Percentiles rank a stretch among this genome's conserved stretches.
Conservation (phyloP, 768 basidiomycete species). For the Suillus americanus region DNA sequence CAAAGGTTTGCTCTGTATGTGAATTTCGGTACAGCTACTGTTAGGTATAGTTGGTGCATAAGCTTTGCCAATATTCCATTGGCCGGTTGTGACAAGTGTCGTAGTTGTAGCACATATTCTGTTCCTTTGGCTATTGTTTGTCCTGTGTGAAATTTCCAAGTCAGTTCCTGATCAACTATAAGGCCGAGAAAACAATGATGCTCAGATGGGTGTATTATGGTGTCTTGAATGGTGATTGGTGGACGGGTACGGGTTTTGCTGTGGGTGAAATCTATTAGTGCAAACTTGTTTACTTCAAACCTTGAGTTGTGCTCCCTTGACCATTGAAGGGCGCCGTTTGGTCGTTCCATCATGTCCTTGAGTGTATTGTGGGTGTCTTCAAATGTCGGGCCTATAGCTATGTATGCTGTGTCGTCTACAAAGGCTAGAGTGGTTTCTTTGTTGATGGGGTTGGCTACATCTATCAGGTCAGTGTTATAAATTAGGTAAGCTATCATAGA, state of each 20-base stretch:
- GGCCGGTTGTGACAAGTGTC: neutral
- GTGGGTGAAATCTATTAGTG: slow-evolving; percentile 3
- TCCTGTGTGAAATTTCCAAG: neutral
- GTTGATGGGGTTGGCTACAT: slow-evolving; percentile 12
- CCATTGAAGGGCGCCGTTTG: slow-evolving; percentile 5
- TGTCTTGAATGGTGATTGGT: neutral
- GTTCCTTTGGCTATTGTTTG: neutral
- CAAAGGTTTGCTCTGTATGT: too few species aligned
- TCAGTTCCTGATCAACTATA: slow-evolving; percentile 5
- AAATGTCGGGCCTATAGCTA: slow-evolving; percentile 24
- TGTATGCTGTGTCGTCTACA: slow-evolving; percentile 26
- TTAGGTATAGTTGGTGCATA: neutral
- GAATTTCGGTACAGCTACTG: too few species aligned
- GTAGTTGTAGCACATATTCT: neutral
- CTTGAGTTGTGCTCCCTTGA: neutral
- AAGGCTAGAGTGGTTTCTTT: slow-evolving; percentile 22
- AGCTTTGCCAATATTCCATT: neutral
- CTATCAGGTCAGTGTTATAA: slow-evolving; percentile 25
- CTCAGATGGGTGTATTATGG: neutral
- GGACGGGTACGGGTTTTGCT: neutral
- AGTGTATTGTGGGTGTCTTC: slow-evolving; percentile 18
- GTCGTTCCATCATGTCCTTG: slow-evolving; percentile 24
- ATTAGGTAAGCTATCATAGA: slow-evolving; percentile 19
- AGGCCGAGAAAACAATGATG: slow-evolving; percentile 5
- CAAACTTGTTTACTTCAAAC: slow-evolving; percentile 14